phyloP scores from a whole-genome alignment of 2,329 filamentous ascomycete genomes.

The Trichophyton benhamiae region DNA sequence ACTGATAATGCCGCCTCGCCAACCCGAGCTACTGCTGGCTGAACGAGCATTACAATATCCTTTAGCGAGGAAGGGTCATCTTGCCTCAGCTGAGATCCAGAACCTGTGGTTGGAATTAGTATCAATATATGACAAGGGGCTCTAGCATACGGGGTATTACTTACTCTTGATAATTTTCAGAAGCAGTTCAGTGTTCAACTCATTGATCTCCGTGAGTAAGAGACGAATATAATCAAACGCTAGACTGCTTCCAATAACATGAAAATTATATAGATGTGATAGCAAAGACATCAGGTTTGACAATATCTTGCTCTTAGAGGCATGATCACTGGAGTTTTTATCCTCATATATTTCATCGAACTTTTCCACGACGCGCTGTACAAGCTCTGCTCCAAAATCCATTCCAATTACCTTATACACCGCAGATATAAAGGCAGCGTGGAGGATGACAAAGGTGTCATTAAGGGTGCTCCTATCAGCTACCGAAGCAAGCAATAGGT shows the following conservation, averaged over 20 bases:
- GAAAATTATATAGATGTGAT: slow-evolving; percentile 82
- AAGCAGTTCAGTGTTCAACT: slow-evolving; percentile 78
- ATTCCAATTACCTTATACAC: slow-evolving; percentile 77
- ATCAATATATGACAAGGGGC: slow-evolving; percentile 8
- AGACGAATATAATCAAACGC: slow-evolving; percentile 84
- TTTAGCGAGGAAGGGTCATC: slow-evolving; percentile 83
- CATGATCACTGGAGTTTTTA: slow-evolving; percentile 14
- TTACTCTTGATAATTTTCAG: slow-evolving; percentile 65
- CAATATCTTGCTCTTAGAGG: slow-evolving; percentile 45
- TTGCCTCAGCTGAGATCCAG: slow-evolving; percentile 68
- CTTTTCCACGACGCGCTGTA: slow-evolving; percentile 63
- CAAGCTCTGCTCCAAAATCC: slow-evolving; percentile 77
- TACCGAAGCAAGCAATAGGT: slow-evolving; percentile 65
- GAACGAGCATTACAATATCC: slow-evolving; percentile 71
- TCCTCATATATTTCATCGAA: slow-evolving; percentile 55
- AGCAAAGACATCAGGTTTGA: slow-evolving; percentile 73
- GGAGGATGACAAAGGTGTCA: slow-evolving; percentile 82
- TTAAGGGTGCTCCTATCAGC: slow-evolving; percentile 65
- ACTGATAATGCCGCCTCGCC: slow-evolving; percentile 64
- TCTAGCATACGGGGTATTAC: slow-evolving; percentile 5
- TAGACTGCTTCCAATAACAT: slow-evolving; percentile 68
- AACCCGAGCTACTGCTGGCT: slow-evolving; percentile 54
- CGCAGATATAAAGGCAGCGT: slow-evolving; percentile 78
- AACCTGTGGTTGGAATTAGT: slow-evolving; percentile 32
- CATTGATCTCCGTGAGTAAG: slow-evolving; percentile 61